Conservation (phyloP, 2,329 filamentous ascomycete species). For the Aureobasidium sp. region DNA sequence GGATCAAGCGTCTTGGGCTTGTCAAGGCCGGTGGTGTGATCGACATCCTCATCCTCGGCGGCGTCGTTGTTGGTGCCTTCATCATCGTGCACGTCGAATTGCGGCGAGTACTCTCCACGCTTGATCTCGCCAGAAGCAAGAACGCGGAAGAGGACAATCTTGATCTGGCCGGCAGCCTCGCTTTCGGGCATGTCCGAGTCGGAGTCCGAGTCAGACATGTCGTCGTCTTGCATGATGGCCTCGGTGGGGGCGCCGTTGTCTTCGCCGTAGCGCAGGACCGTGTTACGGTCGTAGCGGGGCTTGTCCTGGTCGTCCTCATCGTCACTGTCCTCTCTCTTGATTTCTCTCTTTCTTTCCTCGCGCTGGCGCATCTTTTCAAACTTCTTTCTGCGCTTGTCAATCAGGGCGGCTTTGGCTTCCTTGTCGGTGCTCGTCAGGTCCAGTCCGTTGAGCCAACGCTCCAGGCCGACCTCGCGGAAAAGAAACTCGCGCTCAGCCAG, state of each 20-base stretch:
- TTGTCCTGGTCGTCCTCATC: slow-evolving; percentile 38
- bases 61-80: slow-evolving; percentile 50
- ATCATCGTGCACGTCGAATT: slow-evolving; percentile 94
- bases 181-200: slow-evolving; percentile 80
- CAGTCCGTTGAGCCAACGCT: slow-evolving; percentile 91
- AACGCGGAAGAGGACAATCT: slow-evolving; percentile 92
- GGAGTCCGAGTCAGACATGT: slow-evolving; percentile 57
- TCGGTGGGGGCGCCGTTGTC: slow-evolving; percentile 69
- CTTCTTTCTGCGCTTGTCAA: slow-evolving; percentile 46
- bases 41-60: slow-evolving; percentile 63
- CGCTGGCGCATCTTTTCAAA: slow-evolving; percentile 32
- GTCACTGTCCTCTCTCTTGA: slow-evolving; percentile 51
- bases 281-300: slow-evolving; percentile 35
- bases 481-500: slow-evolving; percentile 94
- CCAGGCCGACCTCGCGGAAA: slow-evolving; percentile 91
- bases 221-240: slow-evolving; percentile 57
- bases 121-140: slow-evolving; percentile 95
- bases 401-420: slow-evolving; percentile 69
- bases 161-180: slow-evolving; percentile 94
- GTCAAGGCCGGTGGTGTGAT: slow-evolving; percentile 95
- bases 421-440: slow-evolving; percentile 65
- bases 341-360: slow-evolving; percentile 78
- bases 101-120: slow-evolving; percentile 93
- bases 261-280: slow-evolving; percentile 70
- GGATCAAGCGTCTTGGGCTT: slow-evolving; percentile 94